Conservation (phyloP, 805 yeast genomes). For the Pachysolen tannophilus region DNA sequence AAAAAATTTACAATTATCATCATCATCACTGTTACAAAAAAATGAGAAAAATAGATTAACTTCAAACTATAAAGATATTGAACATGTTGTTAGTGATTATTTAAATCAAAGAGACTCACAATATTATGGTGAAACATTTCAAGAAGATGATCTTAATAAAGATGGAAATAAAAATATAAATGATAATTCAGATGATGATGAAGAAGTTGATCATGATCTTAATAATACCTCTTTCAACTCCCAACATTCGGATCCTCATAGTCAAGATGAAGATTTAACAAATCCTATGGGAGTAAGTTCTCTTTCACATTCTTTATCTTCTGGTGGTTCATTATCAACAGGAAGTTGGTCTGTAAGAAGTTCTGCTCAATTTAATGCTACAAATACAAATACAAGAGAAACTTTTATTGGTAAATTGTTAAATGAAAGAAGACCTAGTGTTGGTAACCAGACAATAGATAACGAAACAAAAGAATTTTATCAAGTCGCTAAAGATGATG, state of each 20-base stretch:
- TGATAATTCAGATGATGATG: no score
- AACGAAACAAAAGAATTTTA: background rate
- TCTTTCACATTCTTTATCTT: slow-evolving; percentile 9
- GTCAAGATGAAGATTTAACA: no score
- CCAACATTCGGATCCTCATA: no score
- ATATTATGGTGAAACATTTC: slow-evolving; percentile 1
- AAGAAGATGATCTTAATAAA: background rate
- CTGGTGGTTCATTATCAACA: slow-evolving; percentile 23
- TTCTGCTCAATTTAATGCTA: slow-evolving; percentile 7
- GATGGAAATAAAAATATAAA: no score
- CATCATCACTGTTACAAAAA: no score
- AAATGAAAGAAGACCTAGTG: slow-evolving; percentile 1
- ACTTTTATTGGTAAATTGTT: slow-evolving; percentile 3
- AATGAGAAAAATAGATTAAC: no score
- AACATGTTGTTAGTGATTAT: slow-evolving; percentile 4
- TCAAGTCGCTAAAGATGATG: background rate
- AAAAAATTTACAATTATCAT: slow-evolving; percentile 1
- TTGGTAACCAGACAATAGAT: background rate
- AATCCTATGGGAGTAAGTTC: no score
- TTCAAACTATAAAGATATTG: slow-evolving; percentile 3
- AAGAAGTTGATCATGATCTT: no score
- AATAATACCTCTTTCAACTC: no score
- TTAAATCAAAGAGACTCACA: slow-evolving; percentile 2
- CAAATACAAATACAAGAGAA: slow-evolving; percentile 3
- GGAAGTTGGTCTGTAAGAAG: slow-evolving; percentile 21